A percentile compares a stretch with the other conserved stretches of the same genome.
phyloP scores from a whole-genome alignment of 2,329 filamentous ascomycete genomes.

The Fusarium domesticum region DNA sequence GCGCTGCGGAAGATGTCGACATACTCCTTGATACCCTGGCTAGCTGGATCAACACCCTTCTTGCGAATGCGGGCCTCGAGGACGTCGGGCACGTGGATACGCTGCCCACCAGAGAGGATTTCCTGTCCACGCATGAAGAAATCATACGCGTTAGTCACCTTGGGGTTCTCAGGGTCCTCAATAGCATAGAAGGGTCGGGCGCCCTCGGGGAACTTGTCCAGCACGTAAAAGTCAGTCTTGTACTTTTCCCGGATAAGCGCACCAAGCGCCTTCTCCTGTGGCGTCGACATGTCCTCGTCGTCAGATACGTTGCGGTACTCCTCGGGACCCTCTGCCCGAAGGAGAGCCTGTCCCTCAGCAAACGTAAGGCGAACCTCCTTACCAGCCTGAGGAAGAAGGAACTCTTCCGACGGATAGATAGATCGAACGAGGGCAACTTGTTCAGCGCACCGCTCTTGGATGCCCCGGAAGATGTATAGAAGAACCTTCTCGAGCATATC shows the following conservation, averaged over 20 bases:
- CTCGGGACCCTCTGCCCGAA: conserved; percentile 68
- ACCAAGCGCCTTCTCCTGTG: conserved; percentile 86
- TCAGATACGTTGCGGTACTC: conserved; percentile 68
- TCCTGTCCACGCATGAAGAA: conserved; percentile 93
- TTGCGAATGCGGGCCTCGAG: conserved; percentile 74
- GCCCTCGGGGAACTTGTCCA: conserved; percentile 91
- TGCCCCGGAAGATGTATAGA: conserved; percentile 74
- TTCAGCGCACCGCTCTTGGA: conserved; percentile 62
- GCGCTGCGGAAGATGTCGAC: conserved; percentile 76
- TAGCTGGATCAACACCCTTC: conserved; percentile 76
- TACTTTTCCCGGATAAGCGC: conserved; percentile 83
- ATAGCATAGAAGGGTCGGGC: conserved; percentile 93
- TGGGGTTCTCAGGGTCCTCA: conserved; percentile 62
- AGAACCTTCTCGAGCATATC: conserved; percentile 71
- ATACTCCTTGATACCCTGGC: conserved; percentile 80
- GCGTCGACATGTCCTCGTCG: conserved; percentile 75
- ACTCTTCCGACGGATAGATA: conserved; percentile 73
- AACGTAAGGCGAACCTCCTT: conserved; percentile 76
- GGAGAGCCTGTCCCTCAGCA: conserved; percentile 71
- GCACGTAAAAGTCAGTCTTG: conserved; percentile 91
- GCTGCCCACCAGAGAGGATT: conserved; percentile 87
- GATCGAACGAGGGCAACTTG: conserved; percentile 71
- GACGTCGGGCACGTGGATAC: conserved; percentile 76
- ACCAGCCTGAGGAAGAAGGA: conserved; percentile 70
- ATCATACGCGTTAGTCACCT: conserved; percentile 68